Evolutionary conservation across 2,329 filamentous ascomycete species (phyloP).

Genomic region (Dactylellina sp.): DNA sequence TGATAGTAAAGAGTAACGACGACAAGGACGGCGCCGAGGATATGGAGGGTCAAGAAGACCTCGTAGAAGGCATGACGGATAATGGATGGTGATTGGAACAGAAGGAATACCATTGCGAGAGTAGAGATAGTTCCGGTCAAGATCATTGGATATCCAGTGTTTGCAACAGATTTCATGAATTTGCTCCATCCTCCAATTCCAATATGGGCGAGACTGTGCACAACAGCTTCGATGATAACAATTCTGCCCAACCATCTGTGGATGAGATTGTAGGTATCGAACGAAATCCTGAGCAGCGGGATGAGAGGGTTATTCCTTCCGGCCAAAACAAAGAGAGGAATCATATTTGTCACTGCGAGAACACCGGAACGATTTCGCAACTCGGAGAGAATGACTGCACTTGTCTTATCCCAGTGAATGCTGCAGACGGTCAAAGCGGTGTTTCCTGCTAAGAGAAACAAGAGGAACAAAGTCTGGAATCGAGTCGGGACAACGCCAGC

Average conservation of each 20-base stretch:
- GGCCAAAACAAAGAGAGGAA: slow-evolving; percentile 79
- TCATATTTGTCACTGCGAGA: slow-evolving; percentile 80
- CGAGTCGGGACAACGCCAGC: slow-evolving; percentile 83
- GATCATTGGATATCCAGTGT: slow-evolving; percentile 30
- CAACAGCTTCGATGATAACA: slow-evolving; percentile 75
- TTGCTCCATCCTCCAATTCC: slow-evolving; percentile 62
- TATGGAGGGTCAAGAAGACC: slow-evolving; percentile 79
- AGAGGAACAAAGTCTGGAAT: slow-evolving; percentile 77
- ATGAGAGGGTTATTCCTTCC: slow-evolving; percentile 84
- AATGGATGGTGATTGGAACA: slow-evolving; percentile 76
- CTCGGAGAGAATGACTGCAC: slow-evolving; percentile 66
- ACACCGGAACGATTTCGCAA: slow-evolving; percentile 77
- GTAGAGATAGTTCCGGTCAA: slow-evolving; percentile 64
- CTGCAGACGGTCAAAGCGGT: slow-evolving; percentile 79
- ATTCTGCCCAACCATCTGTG: slow-evolving; percentile 85
- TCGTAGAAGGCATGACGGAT: slow-evolving; percentile 84
- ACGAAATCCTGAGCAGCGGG: slow-evolving; percentile 76
- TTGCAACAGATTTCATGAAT: slow-evolving; percentile 7
- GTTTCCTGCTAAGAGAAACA: slow-evolving; percentile 77
- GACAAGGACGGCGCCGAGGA: slow-evolving; percentile 71
- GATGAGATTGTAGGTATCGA: slow-evolving; percentile 84
- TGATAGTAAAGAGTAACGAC: slow-evolving; percentile 77
- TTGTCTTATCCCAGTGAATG: slow-evolving; percentile 71
- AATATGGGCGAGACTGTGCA: slow-evolving; percentile 74
- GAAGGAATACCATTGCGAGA: slow-evolving; percentile 72